These are phyloP conservation scores for Aurantiochytrium sp. DNA, from an alignment of 108 stramenopile species.

Conservation along the genomic window DNA sequence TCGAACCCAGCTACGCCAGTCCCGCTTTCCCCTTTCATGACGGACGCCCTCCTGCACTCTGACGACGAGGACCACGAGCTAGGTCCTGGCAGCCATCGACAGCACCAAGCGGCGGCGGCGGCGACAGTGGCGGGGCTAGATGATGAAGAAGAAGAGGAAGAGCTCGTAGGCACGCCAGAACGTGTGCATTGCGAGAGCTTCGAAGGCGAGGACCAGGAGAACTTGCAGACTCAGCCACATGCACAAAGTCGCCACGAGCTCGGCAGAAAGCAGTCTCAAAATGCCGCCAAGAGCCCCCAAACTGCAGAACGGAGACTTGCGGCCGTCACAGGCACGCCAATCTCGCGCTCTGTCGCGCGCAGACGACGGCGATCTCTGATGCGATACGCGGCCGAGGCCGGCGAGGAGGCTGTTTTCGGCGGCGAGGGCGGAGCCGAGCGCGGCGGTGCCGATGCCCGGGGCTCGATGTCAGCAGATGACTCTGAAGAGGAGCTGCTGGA, in stretches of 20 bases:
- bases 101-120: too few species aligned
- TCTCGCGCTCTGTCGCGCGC: background rate
- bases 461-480: background rate
- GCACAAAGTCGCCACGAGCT: too few species aligned
- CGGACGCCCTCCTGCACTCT: background rate
- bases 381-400: background rate
- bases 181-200: too few species aligned
- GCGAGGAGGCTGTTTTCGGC: background rate
- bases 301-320: background rate
- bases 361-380: background rate
- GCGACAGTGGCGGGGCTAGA: too few species aligned
- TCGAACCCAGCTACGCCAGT: conserved; percentile 14
- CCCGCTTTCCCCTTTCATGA: background rate
- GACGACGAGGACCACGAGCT: background rate
- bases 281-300: too few species aligned
- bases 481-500: background rate
- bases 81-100: too few species aligned
- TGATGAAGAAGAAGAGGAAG: too few species aligned
- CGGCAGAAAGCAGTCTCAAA: too few species aligned
- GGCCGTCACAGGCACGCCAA: background rate
- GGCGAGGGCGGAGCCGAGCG: background rate
- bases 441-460: background rate
- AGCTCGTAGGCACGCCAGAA: too few species aligned
- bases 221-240: too few species aligned
- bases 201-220: too few species aligned